Evolutionary conservation across 2,329 filamentous ascomycete species (phyloP).

Genomic region (Aspergillus ibericus): DNA sequence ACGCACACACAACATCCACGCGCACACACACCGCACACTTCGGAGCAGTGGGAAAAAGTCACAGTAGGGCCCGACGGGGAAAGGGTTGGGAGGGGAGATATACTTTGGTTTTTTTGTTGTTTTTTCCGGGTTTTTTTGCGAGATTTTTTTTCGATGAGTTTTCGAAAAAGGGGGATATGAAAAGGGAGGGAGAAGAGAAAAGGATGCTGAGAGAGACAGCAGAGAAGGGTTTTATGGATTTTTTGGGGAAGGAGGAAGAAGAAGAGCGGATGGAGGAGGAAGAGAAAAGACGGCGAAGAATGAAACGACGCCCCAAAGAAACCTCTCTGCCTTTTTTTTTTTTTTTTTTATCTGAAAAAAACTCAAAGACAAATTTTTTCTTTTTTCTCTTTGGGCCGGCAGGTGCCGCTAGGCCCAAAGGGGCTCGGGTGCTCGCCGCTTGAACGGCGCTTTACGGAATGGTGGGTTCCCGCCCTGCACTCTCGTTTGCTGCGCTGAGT

Average conservation of each 20-base stretch:
- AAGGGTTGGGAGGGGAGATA: constrained; percentile 18
- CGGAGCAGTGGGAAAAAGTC: constrained; percentile 14
- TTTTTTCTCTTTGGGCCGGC: constrained; percentile 17
- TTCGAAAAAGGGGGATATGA: constrained; percentile 33
- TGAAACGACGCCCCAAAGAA: constrained; percentile 20
- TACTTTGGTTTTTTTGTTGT: constrained; percentile 36
- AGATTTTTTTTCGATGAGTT: constrained; percentile 31
- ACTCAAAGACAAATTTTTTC: constrained; percentile 31
- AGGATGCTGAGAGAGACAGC: constrained; percentile 25
- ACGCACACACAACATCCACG: constrained; percentile 29
- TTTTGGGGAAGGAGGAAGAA: constrained; percentile 19
- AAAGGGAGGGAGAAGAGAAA: constrained; percentile 28
- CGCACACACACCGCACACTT: constrained; percentile 34
- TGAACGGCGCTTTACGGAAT: constrained; percentile 10
- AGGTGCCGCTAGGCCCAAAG: constrained; percentile 24
- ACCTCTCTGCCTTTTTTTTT: constrained; percentile 15
- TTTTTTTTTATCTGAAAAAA: constrained; percentile 33
- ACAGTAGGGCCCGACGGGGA: constrained; percentile 3
- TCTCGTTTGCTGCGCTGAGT: neutral
- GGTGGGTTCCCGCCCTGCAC: neutral
- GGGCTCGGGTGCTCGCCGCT: constrained; percentile 13
- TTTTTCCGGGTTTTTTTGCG: constrained; percentile 44
- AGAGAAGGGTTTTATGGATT: constrained; percentile 25
- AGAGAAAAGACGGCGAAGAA: constrained; percentile 27
- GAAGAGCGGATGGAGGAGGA: constrained; percentile 24